These are phyloP conservation scores for Aspergillus saccharolyticus DNA, from an alignment of 495 filamentous ascomycete genomes.

Conservation along the genomic window DNA sequence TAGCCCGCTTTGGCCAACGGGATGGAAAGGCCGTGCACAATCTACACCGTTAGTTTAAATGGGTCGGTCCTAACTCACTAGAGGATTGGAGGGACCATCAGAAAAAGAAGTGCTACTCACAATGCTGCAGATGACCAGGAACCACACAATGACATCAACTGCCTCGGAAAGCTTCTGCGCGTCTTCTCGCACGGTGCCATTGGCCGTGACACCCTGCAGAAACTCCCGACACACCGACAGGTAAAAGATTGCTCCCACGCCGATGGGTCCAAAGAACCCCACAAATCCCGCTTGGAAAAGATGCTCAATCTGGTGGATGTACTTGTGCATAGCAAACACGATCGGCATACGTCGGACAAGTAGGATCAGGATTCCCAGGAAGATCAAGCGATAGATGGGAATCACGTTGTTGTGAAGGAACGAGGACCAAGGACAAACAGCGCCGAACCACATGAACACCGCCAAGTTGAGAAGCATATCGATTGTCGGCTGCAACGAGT, in stretches of 20 bases:
- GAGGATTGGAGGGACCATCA: too few relatives aligned
- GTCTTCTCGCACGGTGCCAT: conserved; percentile 60
- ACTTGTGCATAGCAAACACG: conserved; percentile 65
- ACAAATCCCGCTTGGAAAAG: conserved; percentile 71
- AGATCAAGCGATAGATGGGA: conserved; percentile 71
- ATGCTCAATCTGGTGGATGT: conserved; percentile 76
- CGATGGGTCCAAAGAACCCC: conserved; percentile 92
- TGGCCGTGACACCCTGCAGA: conserved; percentile 45
- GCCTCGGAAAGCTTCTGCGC: conserved; percentile 57
- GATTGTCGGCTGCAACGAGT: conserved; percentile 85
- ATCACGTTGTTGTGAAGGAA: conserved; percentile 67
- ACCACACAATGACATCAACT: conserved; percentile 75
- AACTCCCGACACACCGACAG: conserved; percentile 75
- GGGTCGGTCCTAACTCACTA: not conserved
- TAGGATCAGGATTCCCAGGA: conserved; percentile 74
- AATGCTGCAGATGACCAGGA: conserved; percentile 78
- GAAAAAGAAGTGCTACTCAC: conserved; percentile 45
- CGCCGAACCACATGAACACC: conserved; percentile 90
- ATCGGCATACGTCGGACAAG: conserved; percentile 74
- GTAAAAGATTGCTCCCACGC: conserved; percentile 90
- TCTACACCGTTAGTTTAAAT: conserved; percentile 40
- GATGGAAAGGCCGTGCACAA: conserved; percentile 83
- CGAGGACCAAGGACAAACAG: conserved; percentile 74
- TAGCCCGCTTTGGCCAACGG: conserved; percentile 80
- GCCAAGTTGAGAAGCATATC: conserved; percentile 82